phyloP scores from a whole-genome alignment of 148 eudicot genomes.

The Persicaria tinctoria region DNA sequence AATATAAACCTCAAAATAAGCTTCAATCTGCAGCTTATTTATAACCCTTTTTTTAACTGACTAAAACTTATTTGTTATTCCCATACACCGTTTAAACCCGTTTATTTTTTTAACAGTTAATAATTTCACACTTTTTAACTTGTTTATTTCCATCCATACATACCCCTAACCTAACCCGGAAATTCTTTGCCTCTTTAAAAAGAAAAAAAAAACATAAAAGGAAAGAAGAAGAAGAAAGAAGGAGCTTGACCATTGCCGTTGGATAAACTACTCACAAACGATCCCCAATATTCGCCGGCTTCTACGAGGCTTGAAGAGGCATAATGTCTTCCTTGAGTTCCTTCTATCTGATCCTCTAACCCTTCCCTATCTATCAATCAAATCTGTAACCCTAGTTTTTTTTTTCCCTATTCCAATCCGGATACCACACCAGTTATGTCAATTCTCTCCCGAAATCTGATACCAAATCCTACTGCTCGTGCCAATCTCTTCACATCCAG shows the following conservation, averaged over 20 bases:
- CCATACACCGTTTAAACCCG: no score
- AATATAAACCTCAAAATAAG: no score
- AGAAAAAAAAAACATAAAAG: no score
- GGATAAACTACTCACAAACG: not conserved
- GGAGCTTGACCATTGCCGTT: not conserved
- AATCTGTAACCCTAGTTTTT: not conserved
- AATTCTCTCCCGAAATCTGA: conserved; percentile 12
- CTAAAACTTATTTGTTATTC: no score
- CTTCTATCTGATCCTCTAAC: not conserved
- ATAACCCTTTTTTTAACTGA: no score
- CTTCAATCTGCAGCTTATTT: no score
- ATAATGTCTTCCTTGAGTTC: not conserved
- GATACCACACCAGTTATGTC: conserved; percentile 6
- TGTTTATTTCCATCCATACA: no score
- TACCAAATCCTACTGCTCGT: conserved; percentile 5
- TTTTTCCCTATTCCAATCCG: not conserved
- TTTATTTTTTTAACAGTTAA: no score
- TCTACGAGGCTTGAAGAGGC: not conserved
- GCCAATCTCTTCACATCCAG: not conserved
- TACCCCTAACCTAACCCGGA: no score
- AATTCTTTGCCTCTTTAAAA: no score
- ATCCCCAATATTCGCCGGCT: not conserved
- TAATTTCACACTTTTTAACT: no score
- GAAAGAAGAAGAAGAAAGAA: no score
- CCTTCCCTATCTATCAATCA: not conserved